Conservation (phyloP, 176 grass and related monocot species). For the Saccharum spontaneum region DNA sequence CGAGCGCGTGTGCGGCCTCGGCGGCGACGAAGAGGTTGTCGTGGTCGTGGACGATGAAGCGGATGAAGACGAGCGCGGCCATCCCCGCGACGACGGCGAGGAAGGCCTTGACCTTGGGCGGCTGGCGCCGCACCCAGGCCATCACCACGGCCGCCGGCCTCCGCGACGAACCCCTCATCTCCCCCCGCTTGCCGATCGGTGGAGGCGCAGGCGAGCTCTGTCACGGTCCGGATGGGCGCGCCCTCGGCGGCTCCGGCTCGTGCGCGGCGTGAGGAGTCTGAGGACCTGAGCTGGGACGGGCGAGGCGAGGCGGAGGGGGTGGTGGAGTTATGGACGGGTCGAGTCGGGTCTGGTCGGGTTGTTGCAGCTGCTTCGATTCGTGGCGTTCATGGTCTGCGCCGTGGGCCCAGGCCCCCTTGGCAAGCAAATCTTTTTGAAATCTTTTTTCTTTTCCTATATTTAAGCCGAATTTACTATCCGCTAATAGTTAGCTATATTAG, state of each 20-base stretch:
- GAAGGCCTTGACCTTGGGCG: conserved; percentile 98
- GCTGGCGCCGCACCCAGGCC: conserved; percentile 80
- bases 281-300: not conserved
- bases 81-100: conserved; percentile 89
- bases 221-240: not conserved
- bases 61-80: conserved; percentile 88
- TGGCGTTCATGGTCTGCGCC: not conserved
- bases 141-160: conserved; percentile 49
- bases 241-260: not conserved
- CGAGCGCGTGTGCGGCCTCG: conserved; percentile 82
- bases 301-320: not conserved
- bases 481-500: too few relatives aligned
- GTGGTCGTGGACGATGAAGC: conserved; percentile 97
- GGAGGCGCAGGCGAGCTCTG: not conserved
- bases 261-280: not conserved
- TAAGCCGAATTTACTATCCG: too few relatives aligned
- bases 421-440: not conserved
- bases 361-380: conserved; percentile 32
- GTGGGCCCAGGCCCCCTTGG: not conserved
- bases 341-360: conserved; percentile 34
- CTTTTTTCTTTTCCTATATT: too few relatives aligned
- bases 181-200: conserved; percentile 28
- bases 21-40: conserved; percentile 96
- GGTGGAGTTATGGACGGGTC: conserved; percentile 6
- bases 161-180: conserved; percentile 59